Evolutionary conservation across 345 rosid species (phyloP), one percentile per base, ranked within the genome.

Genomic region (Isatis tinctoria): DNA sequence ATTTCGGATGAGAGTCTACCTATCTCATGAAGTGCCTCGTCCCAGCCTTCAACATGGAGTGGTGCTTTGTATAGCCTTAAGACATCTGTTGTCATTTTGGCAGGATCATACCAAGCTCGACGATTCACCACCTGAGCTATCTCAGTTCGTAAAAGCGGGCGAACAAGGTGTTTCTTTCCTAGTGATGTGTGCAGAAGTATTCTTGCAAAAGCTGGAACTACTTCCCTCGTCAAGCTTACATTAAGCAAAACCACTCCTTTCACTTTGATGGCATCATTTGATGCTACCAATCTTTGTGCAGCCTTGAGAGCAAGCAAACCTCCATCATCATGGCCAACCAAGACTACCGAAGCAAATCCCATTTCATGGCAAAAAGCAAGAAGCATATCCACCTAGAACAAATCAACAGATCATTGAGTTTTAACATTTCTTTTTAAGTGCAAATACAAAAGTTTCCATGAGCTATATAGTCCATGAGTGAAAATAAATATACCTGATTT

Each of bases 301-400:
- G 95, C 95, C 83, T 82, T 94, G 68, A 94, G 62, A 76, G 91
- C 94, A 82, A 94, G 90, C 80, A 91, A 78, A 72, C 98, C 98
- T 62, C 98, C 98, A 82, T 94, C 98, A 77, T 90, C 98, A 53
- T 94, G 98, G 66, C 98, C 98, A 64, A 94, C 89, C 60, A 94
- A 87, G 62, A 89, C 89, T 69, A 94, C 92, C 1, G 98, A 89
- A 73, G 91, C 80, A 86, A 94, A 90, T 26, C 97, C 87, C 95
- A 94, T 90, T 84, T 88, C 97, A 12, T 81, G 80, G 74, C 98
- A 94, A 79, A 94, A 94, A 60, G 89, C 83, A 76, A 94, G 91
- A 79, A 94, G 97, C 82, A 94, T 78, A 60, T 94, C 95, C 59
- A 91, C 96, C 98, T 93, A 96, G 48, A 80, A 49, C 77, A 75